Evolutionary conservation across 1,284 basidiomycete genomes (phyloP), one percentile per base, ranked within the genome.

Genomic region (Irpex sp.): DNA sequence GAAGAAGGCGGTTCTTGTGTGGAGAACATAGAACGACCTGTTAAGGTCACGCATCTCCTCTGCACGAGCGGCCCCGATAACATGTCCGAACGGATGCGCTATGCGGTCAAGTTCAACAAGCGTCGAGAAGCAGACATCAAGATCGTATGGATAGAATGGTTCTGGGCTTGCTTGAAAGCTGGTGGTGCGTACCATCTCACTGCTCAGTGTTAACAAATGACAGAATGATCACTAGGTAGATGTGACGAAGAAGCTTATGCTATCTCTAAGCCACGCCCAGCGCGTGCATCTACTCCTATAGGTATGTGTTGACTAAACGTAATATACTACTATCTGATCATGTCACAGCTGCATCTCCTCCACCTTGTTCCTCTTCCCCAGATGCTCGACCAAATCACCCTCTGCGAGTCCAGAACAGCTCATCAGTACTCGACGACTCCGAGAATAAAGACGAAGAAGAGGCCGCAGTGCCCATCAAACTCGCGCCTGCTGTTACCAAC

Each of bases 111-210:
- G 70, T 86, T 89, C 68, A 89, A 90, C 68, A 71, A 77, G 56
- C 72, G 75, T 28, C 79, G 85, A 14, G 87, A 90, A 67, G 86
- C 85, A 0, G 77, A 81, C 52, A 88, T 93, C 42, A 78, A 81
- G 56, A 75, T 92, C 2, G 83, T 94, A 1, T 93, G 91, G 86
- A 89, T 91, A 65, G 90, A 92, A 63, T 94, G 91, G 91, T 88
- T 94, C 64, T 90, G 88, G 87, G 91, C 93, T 66, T 91, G 80
- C 37, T 64, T 91, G 8, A 80, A 85, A 54, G 88, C 84, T 65
- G 84, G 85, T 61, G 91, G 88, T 81, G 59, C 56, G 77, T 65
- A 8, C 23, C 8, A 60, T 23, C 36, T 42, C 21, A 18, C 4
- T 51, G 39, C 58, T 21, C 9, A 16, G 48, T 23, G 51, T n/a